Percentiles rank a stretch among this genome's conserved stretches.
Conservation (phyloP, 768 basidiomycete genomes). For the Polyporus arcularius region DNA sequence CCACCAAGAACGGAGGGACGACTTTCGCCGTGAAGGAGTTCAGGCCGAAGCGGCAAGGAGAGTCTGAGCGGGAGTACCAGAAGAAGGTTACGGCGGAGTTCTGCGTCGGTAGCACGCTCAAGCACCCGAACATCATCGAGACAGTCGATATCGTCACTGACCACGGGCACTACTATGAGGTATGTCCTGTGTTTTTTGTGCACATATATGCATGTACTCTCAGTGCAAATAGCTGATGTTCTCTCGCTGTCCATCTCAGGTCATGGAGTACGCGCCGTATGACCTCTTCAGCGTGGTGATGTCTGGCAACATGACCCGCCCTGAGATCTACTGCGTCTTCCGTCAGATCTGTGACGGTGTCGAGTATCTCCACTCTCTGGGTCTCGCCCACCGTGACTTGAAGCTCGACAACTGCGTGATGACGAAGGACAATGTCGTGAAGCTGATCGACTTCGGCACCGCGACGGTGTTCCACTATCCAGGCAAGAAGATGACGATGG, state of each 20-base stretch:
- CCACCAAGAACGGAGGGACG: constrained; percentile 74
- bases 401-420: constrained; percentile 99
- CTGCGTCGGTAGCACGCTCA: constrained; percentile 92
- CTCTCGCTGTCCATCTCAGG: constrained; percentile 46
- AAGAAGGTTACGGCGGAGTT: constrained; percentile 99
- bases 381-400: constrained; percentile 96
- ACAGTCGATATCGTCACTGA: constrained; percentile 98
- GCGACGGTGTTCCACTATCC: constrained; percentile 99
- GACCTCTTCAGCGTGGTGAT: constrained; percentile 99
- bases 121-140: constrained; percentile 95
- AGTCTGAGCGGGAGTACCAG: constrained; percentile 96
- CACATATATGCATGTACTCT: not conserved
- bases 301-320: constrained; percentile 98
- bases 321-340: constrained; percentile 99
- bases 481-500: constrained; percentile 75
- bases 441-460: constrained; percentile 99
- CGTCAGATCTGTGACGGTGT: constrained; percentile 98
- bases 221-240: constrained; percentile 2
- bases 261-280: constrained; percentile 99
- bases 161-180: constrained; percentile 99
- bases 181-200: constrained; percentile 35
- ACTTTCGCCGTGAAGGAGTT: constrained; percentile 99
- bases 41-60: constrained; percentile 82
- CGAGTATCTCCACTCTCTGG: constrained; percentile 96
- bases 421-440: constrained; percentile 92